Base-by-base conservation (phyloP, 495 filamentous ascomycete species). In the Xylaria curta region DNA sequence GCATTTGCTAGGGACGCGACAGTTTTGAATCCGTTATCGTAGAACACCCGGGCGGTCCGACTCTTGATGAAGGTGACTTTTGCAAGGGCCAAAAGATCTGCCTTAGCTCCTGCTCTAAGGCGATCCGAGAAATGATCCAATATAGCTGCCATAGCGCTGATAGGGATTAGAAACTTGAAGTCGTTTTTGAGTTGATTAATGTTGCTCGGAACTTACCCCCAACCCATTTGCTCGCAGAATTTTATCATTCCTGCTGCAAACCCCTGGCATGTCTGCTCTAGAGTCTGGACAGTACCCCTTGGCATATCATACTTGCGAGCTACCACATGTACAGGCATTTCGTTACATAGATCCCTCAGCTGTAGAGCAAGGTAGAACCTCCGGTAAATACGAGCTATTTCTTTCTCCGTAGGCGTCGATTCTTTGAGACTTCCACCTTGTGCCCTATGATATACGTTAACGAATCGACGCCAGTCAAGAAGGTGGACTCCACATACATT, bases 331-430 rank as follows among this genome's bases (percentile, higher is more conserved):
- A 95, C 85, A 1, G 93, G 93, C 28, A 89, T 83, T 71, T 95
- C 93, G 75, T 94, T 95, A 80, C 92, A 93, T 42, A 96, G 81
- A 75, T 95, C 92, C 24, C 93, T 90, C 46, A 96, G 88, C 76
- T 95, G 93, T 56, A 96, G 87, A 13, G 93, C 91, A 21, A 91
- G 83, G 75, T 94, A 96, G 74, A 94, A 93, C 21, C 92, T 88
- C n/a, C 88, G 87, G 75, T 95, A 93, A 46, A 92, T 87, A 13
- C 89, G 86, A 3, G 87, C 86, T 33, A 78, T 84, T 60, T 89
- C 87, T 24, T 89, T 85, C 71, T 94, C 90, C 49, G 85, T 83
- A 1, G 84, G 76, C 0, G 85, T 92, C 12, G 82, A 86, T 79
- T 93, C 91, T 78, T 88, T 92, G 24, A 94, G 78, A 1, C 81